These are phyloP conservation scores for Pichia sp. DNA, from an alignment of 1,139 yeast species.

Conservation along the genomic window DNA sequence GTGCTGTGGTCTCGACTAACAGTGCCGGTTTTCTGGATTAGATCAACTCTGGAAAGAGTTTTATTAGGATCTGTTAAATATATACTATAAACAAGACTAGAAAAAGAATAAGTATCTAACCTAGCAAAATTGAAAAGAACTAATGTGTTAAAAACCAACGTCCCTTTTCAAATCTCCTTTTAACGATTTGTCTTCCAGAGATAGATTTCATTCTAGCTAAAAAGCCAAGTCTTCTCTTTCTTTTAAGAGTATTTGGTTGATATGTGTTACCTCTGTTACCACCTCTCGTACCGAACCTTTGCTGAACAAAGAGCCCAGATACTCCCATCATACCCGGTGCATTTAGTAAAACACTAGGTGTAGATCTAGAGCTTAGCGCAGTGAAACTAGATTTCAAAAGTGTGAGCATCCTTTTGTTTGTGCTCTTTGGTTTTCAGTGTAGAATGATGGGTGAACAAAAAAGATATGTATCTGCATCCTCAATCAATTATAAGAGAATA, in stretches of 20 bases:
- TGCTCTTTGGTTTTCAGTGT: neutral
- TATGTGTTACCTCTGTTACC: slow-evolving; percentile 90
- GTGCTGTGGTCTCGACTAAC: too few species aligned
- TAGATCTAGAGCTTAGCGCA: neutral
- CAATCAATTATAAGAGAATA: too few species aligned
- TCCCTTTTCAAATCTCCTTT: slow-evolving; percentile 78
- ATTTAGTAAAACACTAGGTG: slow-evolving; percentile 4
- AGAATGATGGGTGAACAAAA: neutral
- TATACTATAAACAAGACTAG: too few species aligned
- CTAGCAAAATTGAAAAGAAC: too few species aligned
- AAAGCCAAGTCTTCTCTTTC: slow-evolving; percentile 88
- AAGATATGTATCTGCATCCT: too few species aligned
- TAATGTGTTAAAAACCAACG: slow-evolving; percentile 89
- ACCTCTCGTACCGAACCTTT: slow-evolving; percentile 48
- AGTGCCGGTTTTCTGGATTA: too few species aligned
- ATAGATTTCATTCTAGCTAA: slow-evolving; percentile 78
- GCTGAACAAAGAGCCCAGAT: slow-evolving; percentile 20
- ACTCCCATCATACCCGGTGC: slow-evolving; percentile 12
- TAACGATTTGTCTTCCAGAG: slow-evolving; percentile 72
- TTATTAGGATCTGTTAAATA: too few species aligned
- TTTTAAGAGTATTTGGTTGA: slow-evolving; percentile 85
- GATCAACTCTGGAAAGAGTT: too few species aligned
- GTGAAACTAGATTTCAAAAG: slow-evolving; percentile 6
- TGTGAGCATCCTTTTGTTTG: slow-evolving; percentile 5
- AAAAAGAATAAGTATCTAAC: too few species aligned